Conservation (phyloP, 2,329 filamentous ascomycete species). For the Alternaria rosae region DNA sequence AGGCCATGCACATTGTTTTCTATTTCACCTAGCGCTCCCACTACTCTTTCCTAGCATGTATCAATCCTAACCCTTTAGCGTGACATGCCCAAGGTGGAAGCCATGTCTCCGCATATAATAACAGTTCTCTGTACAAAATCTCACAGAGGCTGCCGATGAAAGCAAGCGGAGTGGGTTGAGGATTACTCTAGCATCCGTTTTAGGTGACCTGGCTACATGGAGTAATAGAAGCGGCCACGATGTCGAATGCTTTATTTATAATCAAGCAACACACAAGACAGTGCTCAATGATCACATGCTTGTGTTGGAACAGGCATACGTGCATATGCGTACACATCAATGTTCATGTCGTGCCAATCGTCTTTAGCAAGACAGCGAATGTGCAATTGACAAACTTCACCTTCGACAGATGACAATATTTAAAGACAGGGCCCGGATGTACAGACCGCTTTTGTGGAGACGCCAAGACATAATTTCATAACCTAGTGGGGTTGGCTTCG, state of each 20-base stretch:
- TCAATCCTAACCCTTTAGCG: neutral
- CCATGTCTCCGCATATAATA: slow-evolving; percentile 17
- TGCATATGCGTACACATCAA: neutral
- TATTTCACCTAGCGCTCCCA: slow-evolving; percentile 14
- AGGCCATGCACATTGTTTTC: slow-evolving; percentile 17
- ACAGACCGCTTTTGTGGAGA: slow-evolving; percentile 1
- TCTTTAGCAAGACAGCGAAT: neutral
- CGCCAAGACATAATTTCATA: slow-evolving; percentile 8
- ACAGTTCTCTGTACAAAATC: slow-evolving; percentile 6
- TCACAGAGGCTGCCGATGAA: slow-evolving; percentile 12
- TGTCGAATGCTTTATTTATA: slow-evolving; percentile 28
- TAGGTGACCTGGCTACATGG: slow-evolving; percentile 33
- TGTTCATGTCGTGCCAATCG: neutral
- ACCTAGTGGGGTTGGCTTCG: neutral
- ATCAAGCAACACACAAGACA: neutral
- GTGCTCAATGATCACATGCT: neutral
- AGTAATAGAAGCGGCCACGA: slow-evolving; percentile 30
- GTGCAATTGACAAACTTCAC: neutral
- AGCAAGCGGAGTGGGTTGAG: slow-evolving; percentile 11
- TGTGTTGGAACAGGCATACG: neutral
- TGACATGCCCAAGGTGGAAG: neutral
- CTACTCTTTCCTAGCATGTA: slow-evolving; percentile 14
- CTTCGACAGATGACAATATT: neutral
- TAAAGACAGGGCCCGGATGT: neutral
- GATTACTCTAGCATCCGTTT: slow-evolving; percentile 35